Percentiles rank a stretch among this genome's conserved stretches.
phyloP scores from a whole-genome alignment of 441 rosid species.

The Eruca vesicaria region DNA sequence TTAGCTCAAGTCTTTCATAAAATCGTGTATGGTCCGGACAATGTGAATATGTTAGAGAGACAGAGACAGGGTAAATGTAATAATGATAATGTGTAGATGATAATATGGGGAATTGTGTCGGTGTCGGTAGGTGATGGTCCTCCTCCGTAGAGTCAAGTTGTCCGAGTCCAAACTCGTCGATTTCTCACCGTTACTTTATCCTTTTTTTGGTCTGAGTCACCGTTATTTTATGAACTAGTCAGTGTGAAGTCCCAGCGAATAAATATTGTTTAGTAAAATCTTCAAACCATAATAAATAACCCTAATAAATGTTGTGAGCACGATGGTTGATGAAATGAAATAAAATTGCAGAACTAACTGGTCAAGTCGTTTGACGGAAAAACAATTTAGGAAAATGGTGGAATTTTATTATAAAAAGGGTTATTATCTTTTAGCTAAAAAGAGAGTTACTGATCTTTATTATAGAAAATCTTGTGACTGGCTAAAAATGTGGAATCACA shows the following conservation, averaged over 20 bases:
- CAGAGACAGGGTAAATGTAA: neutral
- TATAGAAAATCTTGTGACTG: neutral
- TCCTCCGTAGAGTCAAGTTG: conserved; percentile 10
- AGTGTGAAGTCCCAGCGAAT: conserved; percentile 13
- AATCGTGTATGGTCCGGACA: too few relatives aligned
- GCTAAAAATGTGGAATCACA: neutral
- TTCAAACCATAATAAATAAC: neutral
- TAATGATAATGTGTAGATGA: neutral
- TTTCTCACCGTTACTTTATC: neutral
- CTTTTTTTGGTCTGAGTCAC: neutral
- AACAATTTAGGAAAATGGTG: neutral
- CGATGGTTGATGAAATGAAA: conserved; percentile 1
- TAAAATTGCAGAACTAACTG: neutral
- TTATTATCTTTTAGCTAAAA: neutral
- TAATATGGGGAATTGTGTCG: conserved; percentile 4
- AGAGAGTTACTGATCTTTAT: neutral
- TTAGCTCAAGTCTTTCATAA: too few relatives aligned
- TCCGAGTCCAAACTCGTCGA: conserved; percentile 8
- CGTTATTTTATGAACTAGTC: conserved; percentile 14
- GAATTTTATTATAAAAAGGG: neutral
- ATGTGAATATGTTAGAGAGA: neutral
- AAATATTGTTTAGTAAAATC: neutral
- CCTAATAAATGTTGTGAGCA: conserved; percentile 7
- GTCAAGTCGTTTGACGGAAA: neutral
- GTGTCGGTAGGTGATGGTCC: conserved; percentile 33